phyloP scores from a whole-genome alignment of 164 flowering plant genomes.

The Nelumbo lutea region DNA sequence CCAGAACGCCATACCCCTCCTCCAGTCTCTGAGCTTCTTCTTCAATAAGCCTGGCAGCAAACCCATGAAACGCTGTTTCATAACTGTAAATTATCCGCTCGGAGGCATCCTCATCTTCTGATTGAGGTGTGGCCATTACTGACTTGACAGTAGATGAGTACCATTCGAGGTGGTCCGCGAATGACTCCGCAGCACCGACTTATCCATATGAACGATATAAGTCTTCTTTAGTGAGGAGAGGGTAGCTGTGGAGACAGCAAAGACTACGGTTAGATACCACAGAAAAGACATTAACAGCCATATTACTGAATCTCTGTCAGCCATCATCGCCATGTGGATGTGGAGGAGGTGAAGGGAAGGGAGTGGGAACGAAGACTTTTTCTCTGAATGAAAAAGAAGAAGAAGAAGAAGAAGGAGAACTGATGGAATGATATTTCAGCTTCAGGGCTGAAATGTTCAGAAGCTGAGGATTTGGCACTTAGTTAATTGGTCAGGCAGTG shows the following conservation, averaged over 20 bases:
- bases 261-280: constrained; percentile 6
- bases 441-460: not conserved
- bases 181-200: constrained; percentile 45
- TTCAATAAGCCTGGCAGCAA: constrained; percentile 57
- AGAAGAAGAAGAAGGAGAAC: constrained; percentile 11
- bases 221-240: constrained; percentile 39
- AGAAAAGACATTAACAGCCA: constrained; percentile 6
- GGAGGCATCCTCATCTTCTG: constrained; percentile 2
- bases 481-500: not conserved
- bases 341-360: not conserved
- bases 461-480: not conserved
- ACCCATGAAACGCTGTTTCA: constrained; percentile 69
- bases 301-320: constrained; percentile 5
- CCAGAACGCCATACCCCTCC: constrained; percentile 48
- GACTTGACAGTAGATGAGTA: constrained; percentile 52
- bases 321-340: constrained; percentile 1
- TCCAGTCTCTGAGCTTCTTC: constrained; percentile 52
- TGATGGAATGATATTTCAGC: not conserved
- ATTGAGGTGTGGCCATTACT: constrained; percentile 10
- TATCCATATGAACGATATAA: constrained; percentile 70
- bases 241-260: not conserved
- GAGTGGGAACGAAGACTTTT: not conserved
- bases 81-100: constrained; percentile 68
- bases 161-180: constrained; percentile 56
- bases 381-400: too few species aligned